phyloP scores from a whole-genome alignment of 176 grass and related monocot species.

The Oryza meridionalis region DNA sequence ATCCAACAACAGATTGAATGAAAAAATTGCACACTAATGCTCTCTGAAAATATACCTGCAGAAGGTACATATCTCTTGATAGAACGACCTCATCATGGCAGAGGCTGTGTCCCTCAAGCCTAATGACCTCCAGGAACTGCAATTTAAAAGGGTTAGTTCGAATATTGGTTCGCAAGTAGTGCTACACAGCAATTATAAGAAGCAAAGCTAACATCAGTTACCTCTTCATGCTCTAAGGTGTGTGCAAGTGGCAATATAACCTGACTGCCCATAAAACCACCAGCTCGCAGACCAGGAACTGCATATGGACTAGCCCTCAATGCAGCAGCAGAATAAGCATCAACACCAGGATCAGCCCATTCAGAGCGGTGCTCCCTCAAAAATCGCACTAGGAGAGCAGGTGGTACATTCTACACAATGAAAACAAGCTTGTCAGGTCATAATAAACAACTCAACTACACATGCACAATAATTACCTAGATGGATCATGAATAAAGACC shows the following conservation, averaged over 20 bases:
- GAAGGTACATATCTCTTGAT: conserved; percentile 88
- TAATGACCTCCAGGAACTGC: conserved; percentile 95
- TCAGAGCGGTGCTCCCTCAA: conserved; percentile 91
- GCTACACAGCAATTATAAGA: background rate
- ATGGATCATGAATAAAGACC: conserved; percentile 47
- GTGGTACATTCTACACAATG: conserved; percentile 80
- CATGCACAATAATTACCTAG: background rate
- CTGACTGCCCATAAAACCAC: conserved; percentile 79
- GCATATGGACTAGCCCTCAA: conserved; percentile 76
- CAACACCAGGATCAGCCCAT: conserved; percentile 88
- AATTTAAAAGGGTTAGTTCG: conserved; percentile 26
- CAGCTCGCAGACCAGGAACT: conserved; percentile 66
- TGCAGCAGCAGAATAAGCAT: conserved; percentile 89
- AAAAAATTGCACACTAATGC: background rate
- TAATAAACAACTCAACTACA: conserved; percentile 8
- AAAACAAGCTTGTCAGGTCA: background rate
- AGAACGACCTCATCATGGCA: conserved; percentile 94
- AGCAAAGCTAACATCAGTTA: conserved; percentile 38
- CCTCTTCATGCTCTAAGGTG: conserved; percentile 94
- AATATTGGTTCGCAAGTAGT: background rate
- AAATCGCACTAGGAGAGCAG: conserved; percentile 85
- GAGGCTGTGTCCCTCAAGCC: conserved; percentile 85
- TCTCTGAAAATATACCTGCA: conserved; percentile 62
- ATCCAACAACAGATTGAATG: conserved; percentile 9
- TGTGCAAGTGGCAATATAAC: conserved; percentile 95